Base-by-base conservation (phyloP, 2,329 filamentous ascomycete genomes). In the Ambrosiella beaveri region DNA sequence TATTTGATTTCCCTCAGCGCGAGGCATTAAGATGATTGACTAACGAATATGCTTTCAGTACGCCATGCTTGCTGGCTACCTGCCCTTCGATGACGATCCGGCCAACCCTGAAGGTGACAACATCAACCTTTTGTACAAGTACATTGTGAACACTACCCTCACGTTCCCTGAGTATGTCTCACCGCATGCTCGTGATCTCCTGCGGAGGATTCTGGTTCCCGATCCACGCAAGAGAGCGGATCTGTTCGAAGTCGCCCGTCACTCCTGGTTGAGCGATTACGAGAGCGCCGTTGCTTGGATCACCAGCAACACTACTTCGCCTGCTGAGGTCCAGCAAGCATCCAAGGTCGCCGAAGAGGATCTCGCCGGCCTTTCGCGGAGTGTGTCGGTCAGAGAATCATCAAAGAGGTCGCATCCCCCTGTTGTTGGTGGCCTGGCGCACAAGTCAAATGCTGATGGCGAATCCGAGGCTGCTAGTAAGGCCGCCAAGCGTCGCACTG, bases 141-240 rank as follows among this genome's bases (percentile, higher is more conserved):
- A 98, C 72, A 98, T 98, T 65, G 91, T 96, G 61, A 94, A 88
- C 58, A 98, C 93, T 1, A 90, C 91, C 40, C 79, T 98, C 47
- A 97, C 91, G 3, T 98, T 98, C 69, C 93, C 93, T 62, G 93
- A 98, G 82, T 97, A 97, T 68, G 93, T 98, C 64, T 95, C 93
- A 7, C 93, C 93, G 7, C 93, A 98, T 70, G 91, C 93, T 19
- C 81, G 93, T 65, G 93, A 98, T 70, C 78, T 98, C 0, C 75
- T 98, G 52, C 84, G 93, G 61, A 83, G 93, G 57, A 98, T 98
- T 61, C 78, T 98, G 49, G 93, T 98, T 0, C 91, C 93, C 5
- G 93, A 97, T 68, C 93, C 93, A 56, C 80, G 93, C 63, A 94
- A 95, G 71, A 83, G 93, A 67, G 93, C 93, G 54, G 93, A 98